phyloP scores from a whole-genome alignment of 352 stramenopile genomes.

The Phytopythium cucurbitacearum region DNA sequence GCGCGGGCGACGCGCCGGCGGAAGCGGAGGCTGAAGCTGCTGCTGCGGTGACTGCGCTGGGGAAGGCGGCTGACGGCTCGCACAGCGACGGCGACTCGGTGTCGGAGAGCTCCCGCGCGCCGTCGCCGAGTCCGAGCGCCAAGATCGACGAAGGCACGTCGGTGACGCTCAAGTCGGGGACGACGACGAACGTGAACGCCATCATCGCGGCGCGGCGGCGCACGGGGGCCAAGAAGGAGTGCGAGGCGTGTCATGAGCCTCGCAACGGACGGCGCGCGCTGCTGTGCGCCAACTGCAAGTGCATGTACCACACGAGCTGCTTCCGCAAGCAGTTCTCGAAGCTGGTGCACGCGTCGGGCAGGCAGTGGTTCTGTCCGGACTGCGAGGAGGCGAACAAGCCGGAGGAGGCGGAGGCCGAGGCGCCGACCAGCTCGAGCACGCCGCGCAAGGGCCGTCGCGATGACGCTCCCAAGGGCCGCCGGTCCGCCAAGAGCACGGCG shows the following conservation, averaged over 20 bases:
- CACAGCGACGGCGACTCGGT: constrained; percentile 30
- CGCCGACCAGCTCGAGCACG: constrained; percentile 10
- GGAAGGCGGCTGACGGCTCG: not conserved
- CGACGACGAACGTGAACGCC: constrained; percentile 51
- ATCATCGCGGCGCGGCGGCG: constrained; percentile 68
- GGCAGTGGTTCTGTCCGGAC: constrained; percentile 81
- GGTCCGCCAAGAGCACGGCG: constrained; percentile 12
- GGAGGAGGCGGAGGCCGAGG: constrained; percentile 22
- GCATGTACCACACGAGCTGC: constrained; percentile 84
- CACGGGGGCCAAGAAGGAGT: constrained; percentile 66
- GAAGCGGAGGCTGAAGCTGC: constrained; percentile 8
- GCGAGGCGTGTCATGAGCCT: constrained; percentile 66
- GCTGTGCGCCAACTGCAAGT: constrained; percentile 74
- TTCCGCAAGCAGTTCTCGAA: constrained; percentile 79
- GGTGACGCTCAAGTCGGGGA: constrained; percentile 39
- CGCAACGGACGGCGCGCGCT: constrained; percentile 74
- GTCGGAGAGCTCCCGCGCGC: constrained; percentile 17
- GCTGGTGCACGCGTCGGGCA: constrained; percentile 46
- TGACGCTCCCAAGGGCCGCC: constrained; percentile 18
- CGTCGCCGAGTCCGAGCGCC: constrained; percentile 15
- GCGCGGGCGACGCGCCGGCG: constrained; percentile 6
- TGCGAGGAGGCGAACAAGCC: constrained; percentile 49
- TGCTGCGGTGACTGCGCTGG: constrained; percentile 5
- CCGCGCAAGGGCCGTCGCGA: constrained; percentile 31
- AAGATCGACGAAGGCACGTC: constrained; percentile 13